Evolutionary conservation across 345 rosid genomes (phyloP), one percentile per base, ranked within the genome.

Genomic region (Gossypium raimondii): DNA sequence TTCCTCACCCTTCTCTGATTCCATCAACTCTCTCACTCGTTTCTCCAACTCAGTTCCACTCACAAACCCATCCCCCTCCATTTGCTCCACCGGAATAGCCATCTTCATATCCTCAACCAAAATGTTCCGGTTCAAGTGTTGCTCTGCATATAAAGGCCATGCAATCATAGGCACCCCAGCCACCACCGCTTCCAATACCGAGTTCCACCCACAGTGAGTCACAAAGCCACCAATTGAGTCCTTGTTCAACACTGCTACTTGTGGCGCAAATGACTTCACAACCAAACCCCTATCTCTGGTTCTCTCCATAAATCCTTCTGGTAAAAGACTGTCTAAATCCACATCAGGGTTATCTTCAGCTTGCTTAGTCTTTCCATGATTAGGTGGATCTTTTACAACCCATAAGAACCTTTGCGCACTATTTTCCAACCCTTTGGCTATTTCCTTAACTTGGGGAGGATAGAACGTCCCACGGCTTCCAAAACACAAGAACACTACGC

Each of bases 171-270:
- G 88, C 55, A 84, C 84, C 2, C 93, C 93, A 0, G 87, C 87
- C 7, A 81, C 73, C 43, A 89, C 77, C 0, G 90, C 79, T 76
- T 89, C 97, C 0, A 92, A 86, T 22, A 83, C 74, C 1, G 93
- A 87, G 73, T 89, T 92, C 95, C 92, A 92, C 2, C 94, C 93
- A 27, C 93, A 84, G 73, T 90, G 94, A 64, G 86, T 90, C 44
- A 87, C 90, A 44, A 90, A 90, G 47, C 89, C 90, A 3, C 92
- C 89, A 2, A 84, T 78, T 0, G 93, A 79, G 4, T 59, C 76
- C 24, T 87, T 93, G 50, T 67, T 86, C 75, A 87, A 75, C 25
- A 90, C 83, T 13, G 76, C 84, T 55, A 84, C 82, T 64, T 90
- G 93, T 3, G 92, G 93, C 0, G 89, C 90, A 93, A 94, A 90